Base-by-base conservation (phyloP, 1,284 basidiomycete species). In the Exobasidium cylindrosporum region DNA sequence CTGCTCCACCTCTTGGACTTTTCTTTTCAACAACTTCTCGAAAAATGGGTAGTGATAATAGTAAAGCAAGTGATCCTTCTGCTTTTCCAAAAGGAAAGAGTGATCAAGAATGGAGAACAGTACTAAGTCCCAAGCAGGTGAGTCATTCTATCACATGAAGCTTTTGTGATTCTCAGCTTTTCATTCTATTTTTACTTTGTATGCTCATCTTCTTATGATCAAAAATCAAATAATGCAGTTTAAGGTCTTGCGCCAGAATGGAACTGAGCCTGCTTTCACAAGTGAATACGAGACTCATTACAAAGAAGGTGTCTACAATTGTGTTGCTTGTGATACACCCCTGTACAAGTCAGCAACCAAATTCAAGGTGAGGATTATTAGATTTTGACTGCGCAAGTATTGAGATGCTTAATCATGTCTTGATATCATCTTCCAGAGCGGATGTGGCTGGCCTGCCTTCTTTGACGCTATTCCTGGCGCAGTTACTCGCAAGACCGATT, bases 401-500 rank as follows among this genome's bases (percentile, higher is more conserved):
- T n/a, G n/a, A n/a, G n/a, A n/a, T n/a, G n/a, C n/a, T n/a, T n/a
- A n/a, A n/a, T n/a, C n/a, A n/a, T n/a, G n/a, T n/a, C n/a, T n/a
- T n/a, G n/a, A n/a, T n/a, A n/a, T n/a, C n/a, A 40, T 40, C 35
- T 40, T 40, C 35, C 17, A 40, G 35, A 92, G 89, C 61, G 91
- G 92, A 10, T 97, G 92, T 75, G 93, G 92, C 31, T 97, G 92
- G 92, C 93, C 92, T n/a, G 92, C 92, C 0, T 97, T 94, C 84
- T 97, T 89, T 78, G 92, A 95, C 76, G 90, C 91, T 1, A 87
- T 96, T 62, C 93, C 92, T 0, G 93, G 92, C 35, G 91, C 93
- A 13, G 90, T 96, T n/a, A 84, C 81, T 59, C 84, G 83, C 45
- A 81, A 83, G 54, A 79, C 80, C 52, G 82, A 83, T 70, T 65